These are phyloP conservation scores for Bolboschoenoplectus hybrid DNA, from an alignment of 202 grass and related monocot species.

Conservation along the genomic window DNA sequence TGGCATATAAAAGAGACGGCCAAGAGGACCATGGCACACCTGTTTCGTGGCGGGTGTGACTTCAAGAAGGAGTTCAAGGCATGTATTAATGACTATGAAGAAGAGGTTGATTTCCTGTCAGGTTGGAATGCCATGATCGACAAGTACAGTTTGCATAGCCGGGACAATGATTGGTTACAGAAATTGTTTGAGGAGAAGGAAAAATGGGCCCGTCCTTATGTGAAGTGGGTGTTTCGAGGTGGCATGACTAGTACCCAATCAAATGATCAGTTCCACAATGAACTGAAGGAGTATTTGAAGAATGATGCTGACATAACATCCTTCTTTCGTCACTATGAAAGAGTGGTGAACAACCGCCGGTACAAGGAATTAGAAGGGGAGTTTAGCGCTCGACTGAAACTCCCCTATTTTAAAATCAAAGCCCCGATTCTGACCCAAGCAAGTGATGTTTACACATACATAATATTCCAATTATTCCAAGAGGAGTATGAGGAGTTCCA, in stretches of 20 bases:
- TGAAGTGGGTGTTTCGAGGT: slow-evolving; percentile 54
- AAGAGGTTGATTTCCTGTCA: slow-evolving; percentile 54
- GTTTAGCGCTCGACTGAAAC: slow-evolving; percentile 56
- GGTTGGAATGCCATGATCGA: slow-evolving; percentile 64
- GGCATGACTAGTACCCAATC: slow-evolving; percentile 64
- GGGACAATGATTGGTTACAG: slow-evolving; percentile 61
- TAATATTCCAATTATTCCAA: slow-evolving; percentile 65
- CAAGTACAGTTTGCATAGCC: slow-evolving; percentile 52
- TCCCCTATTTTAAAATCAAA: slow-evolving; percentile 73
- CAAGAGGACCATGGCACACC: slow-evolving; percentile 46
- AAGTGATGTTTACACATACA: slow-evolving; percentile 58
- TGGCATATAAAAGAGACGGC: slow-evolving; percentile 62
- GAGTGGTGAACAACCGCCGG: slow-evolving; percentile 48
- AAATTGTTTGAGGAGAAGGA: slow-evolving; percentile 68
- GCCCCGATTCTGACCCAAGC: slow-evolving; percentile 64
- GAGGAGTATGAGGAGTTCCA: slow-evolving; percentile 71
- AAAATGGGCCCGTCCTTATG: slow-evolving; percentile 70
- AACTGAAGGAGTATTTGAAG: slow-evolving; percentile 54
- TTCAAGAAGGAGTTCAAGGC: slow-evolving; percentile 80
- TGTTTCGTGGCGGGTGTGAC: slow-evolving; percentile 44
- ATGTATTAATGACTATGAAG: slow-evolving; percentile 57
- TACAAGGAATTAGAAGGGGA: slow-evolving; percentile 58
- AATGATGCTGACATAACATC: slow-evolving; percentile 45
- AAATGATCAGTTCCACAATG: slow-evolving; percentile 53
- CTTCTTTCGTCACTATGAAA: slow-evolving; percentile 53